Conservation (phyloP, 768 basidiomycete genomes). For the Tylopilus felleus region DNA sequence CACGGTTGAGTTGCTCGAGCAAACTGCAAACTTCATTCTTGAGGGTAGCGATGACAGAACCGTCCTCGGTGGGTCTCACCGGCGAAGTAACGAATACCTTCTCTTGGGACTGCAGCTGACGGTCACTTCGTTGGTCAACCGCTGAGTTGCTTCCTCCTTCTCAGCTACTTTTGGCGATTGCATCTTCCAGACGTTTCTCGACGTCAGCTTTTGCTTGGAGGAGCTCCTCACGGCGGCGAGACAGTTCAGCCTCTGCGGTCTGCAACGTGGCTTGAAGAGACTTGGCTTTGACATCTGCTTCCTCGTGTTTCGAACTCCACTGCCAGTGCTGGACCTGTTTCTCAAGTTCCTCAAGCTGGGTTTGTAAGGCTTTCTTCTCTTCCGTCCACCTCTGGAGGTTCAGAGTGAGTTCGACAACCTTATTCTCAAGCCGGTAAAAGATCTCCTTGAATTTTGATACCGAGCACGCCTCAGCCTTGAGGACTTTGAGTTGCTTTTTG, state of each 20-base stretch:
- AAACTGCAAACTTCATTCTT: slow-evolving; percentile 91
- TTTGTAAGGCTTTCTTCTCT: slow-evolving; percentile 85
- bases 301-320: slow-evolving; percentile 87
- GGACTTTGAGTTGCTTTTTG: slow-evolving; percentile 74
- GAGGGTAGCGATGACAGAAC: slow-evolving; percentile 79
- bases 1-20: slow-evolving; percentile 92
- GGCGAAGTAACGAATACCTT: slow-evolving; percentile 64
- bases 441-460: slow-evolving; percentile 99
- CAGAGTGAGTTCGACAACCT: slow-evolving; percentile 98
- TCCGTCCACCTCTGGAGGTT: slow-evolving; percentile 83
- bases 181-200: slow-evolving; percentile 79
- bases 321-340: slow-evolving; percentile 80
- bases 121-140: slow-evolving; percentile 73
- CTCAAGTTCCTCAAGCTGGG: slow-evolving; percentile 74
- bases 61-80: slow-evolving; percentile 73
- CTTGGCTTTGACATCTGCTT: slow-evolving; percentile 71
- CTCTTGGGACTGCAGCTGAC: slow-evolving; percentile 74
- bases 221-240: slow-evolving; percentile 71
- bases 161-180: slow-evolving; percentile 66
- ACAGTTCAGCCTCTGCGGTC: slow-evolving; percentile 65
- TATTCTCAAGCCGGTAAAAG: slow-evolving; percentile 96
- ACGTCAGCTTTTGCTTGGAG: slow-evolving; percentile 72
- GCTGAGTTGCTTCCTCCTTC: slow-evolving; percentile 81
- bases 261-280: slow-evolving; percentile 69
- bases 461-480: slow-evolving; percentile 91